Percentiles rank a stretch among this genome's conserved stretches.
Evolutionary conservation across 129 eudicot genomes (phyloP).

Genomic region (Dittrichia graveolens): DNA sequence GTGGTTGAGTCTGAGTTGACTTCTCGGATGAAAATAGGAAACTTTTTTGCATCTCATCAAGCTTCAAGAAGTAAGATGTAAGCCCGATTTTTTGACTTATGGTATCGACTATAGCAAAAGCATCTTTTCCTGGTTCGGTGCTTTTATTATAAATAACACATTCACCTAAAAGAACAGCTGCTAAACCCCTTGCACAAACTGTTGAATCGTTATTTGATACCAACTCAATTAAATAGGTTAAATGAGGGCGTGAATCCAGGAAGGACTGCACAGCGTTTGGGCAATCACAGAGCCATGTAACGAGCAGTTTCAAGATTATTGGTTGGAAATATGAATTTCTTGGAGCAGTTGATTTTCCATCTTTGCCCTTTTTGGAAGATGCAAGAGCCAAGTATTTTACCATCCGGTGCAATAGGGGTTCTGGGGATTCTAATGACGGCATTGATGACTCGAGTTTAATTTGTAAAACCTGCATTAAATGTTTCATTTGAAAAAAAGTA

Average conservation of each 20-base stretch:
- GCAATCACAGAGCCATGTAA: conserved; percentile 78
- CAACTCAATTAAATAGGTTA: conserved; percentile 77
- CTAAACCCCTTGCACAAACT: conserved; percentile 70
- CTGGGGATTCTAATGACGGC: conserved; percentile 62
- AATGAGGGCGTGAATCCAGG: conserved; percentile 85
- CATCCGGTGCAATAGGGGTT: conserved; percentile 89
- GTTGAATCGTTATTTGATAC: conserved; percentile 60
- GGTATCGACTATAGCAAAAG: conserved; percentile 75
- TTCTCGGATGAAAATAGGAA: conserved; percentile 62
- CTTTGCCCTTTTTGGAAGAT: conserved; percentile 69
- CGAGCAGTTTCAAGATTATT: conserved; percentile 74
- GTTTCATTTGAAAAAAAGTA: background rate
- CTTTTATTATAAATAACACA: conserved; percentile 67
- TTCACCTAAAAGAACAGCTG: conserved; percentile 82
- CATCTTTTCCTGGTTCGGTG: conserved; percentile 58
- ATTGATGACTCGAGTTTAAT: conserved; percentile 71
- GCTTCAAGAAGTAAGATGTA: conserved; percentile 68
- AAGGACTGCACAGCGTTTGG: conserved; percentile 85
- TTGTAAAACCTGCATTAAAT: conserved; percentile 64
- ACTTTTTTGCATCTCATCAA: conserved; percentile 89
- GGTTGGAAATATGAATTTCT: conserved; percentile 61
- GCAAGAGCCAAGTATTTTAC: conserved; percentile 92
- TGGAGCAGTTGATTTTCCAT: conserved; percentile 59
- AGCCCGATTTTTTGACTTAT: conserved; percentile 88
- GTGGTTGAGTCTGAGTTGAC: conserved; percentile 50